Evolutionary conservation across 768 basidiomycete species (phyloP).

Genomic region (Calocera viscosa): DNA sequence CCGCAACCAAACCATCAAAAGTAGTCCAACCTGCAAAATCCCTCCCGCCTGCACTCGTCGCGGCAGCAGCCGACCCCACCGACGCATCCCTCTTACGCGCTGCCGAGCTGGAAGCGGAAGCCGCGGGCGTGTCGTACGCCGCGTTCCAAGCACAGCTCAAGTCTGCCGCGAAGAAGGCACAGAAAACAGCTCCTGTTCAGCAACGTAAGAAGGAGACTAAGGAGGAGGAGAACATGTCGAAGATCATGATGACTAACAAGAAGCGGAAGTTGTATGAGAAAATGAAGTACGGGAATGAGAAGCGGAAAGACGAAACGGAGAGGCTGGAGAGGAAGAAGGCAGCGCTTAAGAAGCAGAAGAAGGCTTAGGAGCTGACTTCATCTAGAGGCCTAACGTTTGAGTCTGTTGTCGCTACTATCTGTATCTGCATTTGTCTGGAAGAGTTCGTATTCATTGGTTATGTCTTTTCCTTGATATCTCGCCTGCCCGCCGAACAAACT

Average conservation of each 20-base stretch:
- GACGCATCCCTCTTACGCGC: slow-evolving; percentile 63
- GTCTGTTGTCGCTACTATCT: too few species aligned
- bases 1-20: background rate
- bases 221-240: slow-evolving; percentile 75
- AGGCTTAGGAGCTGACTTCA: too few species aligned
- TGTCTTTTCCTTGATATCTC: background rate
- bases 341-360: slow-evolving; percentile 42
- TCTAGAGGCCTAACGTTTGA: too few species aligned
- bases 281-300: slow-evolving; percentile 76
- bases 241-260: slow-evolving; percentile 96
- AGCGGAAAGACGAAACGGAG: slow-evolving; percentile 57
- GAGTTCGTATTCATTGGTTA: background rate
- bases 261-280: slow-evolving; percentile 86
- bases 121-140: slow-evolving; percentile 65
- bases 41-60: slow-evolving; percentile 28
- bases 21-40: background rate
- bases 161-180: slow-evolving; percentile 33
- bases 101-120: slow-evolving; percentile 88
- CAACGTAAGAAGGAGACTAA: slow-evolving; percentile 17
- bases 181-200: slow-evolving; percentile 19
- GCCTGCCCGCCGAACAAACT: too few species aligned
- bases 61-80: slow-evolving; percentile 31
- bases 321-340: slow-evolving; percentile 48
- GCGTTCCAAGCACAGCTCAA: slow-evolving; percentile 65
- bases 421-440: too few species aligned